Evolutionary conservation across 192 early-diverging fungal species (phyloP), one percentile per base, ranked within the genome.

Genomic region (Pilobolus umbonatus): DNA sequence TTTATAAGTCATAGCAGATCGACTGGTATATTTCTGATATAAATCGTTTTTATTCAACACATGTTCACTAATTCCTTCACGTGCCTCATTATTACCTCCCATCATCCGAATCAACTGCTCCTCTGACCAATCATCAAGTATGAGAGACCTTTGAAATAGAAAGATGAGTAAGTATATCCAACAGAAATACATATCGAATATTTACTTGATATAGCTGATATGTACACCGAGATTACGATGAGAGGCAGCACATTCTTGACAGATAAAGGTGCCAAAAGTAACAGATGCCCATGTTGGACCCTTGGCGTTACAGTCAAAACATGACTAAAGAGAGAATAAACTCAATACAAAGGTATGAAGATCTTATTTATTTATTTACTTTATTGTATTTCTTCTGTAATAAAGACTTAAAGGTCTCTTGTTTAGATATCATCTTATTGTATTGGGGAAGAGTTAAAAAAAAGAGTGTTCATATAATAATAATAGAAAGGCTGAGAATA

Each of bases 141-240:
- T 64, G 0, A 85, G 91, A 7, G 96, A 98, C 65, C 90, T 91
- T 56, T 6, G 29, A 24, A 24, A 15, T 51, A 29, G 36, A 30
- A 17, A 28, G 48, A 19, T 22, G 10, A 30, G 25, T 24, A 44
- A 36, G 19, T 29, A 44, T 55, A 26, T 21, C 40, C 17, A 29
- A 39, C n/a, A 40, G 11, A 40, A 7, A 40, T 40, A 40, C n/a
- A n/a, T 40, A 40, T 8, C 3, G 3, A 40, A 7, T 42, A 42
- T 17, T 42, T 42, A 42, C 39, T 42, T 42, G 14, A 42, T 17
- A 15, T 12, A 98, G n/a, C 91, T 90, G 39, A 98, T 92, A 68
- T 98, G 96, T 21, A 98, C 96, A 36, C 96, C 96, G 72, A 98
- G 83, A 56, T 91, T 92, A 57, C 96, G 84, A 64, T 98, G 96